phyloP scores from a whole-genome alignment of 2,329 filamentous ascomycete species.

The Aspergillus latus region DNA sequence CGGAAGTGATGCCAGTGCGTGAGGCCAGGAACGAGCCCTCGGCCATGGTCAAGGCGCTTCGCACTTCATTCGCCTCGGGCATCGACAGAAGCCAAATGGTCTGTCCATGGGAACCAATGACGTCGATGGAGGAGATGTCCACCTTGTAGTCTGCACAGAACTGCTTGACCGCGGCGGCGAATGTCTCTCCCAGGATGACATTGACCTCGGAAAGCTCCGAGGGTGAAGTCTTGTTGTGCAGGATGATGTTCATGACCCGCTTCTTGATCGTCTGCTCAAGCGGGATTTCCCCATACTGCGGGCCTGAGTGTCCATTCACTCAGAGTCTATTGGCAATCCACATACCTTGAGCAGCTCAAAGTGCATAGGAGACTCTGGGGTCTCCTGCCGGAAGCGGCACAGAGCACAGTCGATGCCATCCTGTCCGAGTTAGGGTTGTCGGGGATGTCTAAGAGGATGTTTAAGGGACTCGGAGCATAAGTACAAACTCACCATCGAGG shows the following conservation, averaged over 20 bases:
- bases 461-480: background rate
- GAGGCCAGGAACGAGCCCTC: slow-evolving; percentile 58
- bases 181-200: slow-evolving; percentile 57
- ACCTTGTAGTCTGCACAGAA: slow-evolving; percentile 43
- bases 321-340: background rate
- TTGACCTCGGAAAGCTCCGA: slow-evolving; percentile 59
- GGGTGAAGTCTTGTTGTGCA: slow-evolving; percentile 52
- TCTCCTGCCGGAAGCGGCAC: slow-evolving; percentile 56
- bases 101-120: slow-evolving; percentile 56
- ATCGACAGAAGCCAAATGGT: slow-evolving; percentile 59
- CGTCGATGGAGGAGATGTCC: slow-evolving; percentile 2
- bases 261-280: slow-evolving; percentile 55
- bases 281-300: slow-evolving; percentile 54
- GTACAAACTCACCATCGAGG: slow-evolving; percentile 45
- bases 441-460: background rate
- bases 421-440: slow-evolving; percentile 12
- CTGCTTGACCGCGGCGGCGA: slow-evolving; percentile 51
- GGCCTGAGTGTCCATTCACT: background rate
- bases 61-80: slow-evolving; percentile 48
- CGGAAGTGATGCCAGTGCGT: slow-evolving; percentile 58
- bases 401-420: slow-evolving; percentile 61
- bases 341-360: slow-evolving; percentile 51
- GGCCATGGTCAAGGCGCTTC: slow-evolving; percentile 57
- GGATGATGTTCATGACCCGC: slow-evolving; percentile 58
- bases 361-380: slow-evolving; percentile 54